Conservation (phyloP, 2,329 filamentous ascomycete genomes). For the Pyricularia sp. region DNA sequence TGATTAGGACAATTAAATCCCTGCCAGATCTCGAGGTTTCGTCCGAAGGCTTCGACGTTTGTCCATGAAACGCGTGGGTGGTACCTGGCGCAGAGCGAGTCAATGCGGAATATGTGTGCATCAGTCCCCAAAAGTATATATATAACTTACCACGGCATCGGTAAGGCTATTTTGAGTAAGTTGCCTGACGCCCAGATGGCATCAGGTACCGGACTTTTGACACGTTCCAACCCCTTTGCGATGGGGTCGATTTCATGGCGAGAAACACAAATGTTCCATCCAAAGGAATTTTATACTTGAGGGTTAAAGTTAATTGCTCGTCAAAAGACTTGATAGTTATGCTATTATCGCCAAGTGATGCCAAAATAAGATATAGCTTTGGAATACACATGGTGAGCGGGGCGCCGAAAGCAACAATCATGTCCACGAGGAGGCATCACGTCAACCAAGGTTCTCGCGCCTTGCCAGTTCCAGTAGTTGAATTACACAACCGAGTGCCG, state of each 20-base stretch:
- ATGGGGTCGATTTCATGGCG: neutral
- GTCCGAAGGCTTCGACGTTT: neutral
- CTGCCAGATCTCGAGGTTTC: neutral
- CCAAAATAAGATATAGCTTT: neutral
- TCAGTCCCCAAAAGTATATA: neutral
- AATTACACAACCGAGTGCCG: neutral
- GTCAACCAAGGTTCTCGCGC: too few relatives aligned
- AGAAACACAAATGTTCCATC: neutral
- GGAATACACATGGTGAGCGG: too few relatives aligned
- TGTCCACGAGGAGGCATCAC: neutral
- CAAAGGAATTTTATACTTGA: too few relatives aligned
- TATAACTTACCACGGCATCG: neutral
- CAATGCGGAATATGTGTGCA: neutral
- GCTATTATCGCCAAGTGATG: neutral
- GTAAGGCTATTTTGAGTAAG: neutral
- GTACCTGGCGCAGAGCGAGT: neutral
- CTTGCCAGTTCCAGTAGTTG: neutral
- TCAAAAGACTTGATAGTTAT: neutral
- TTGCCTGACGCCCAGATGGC: neutral
- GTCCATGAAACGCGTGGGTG: neutral
- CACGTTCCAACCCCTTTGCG: neutral
- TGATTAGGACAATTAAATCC: neutral
- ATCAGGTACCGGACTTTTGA: neutral
- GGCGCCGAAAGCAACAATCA: too few relatives aligned
- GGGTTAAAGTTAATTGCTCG: neutral